Evolutionary conservation across 139 green algal species (phyloP).

Genomic region (Mesotaenium endlicherianum): DNA sequence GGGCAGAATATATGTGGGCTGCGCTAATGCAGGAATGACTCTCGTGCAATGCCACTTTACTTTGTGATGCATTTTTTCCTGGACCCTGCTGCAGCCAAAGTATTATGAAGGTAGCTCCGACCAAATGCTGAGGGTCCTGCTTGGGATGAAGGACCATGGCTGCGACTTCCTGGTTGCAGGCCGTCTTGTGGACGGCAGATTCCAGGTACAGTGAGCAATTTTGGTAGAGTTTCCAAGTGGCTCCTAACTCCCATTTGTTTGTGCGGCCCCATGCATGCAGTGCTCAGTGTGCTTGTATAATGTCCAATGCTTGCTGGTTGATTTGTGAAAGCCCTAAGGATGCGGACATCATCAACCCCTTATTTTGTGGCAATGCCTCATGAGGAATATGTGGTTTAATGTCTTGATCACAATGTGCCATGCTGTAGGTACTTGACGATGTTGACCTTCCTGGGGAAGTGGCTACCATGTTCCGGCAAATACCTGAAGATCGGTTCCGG

Average conservation of each 20-base stretch:
- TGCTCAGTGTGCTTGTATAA: slow-evolving; percentile 9
- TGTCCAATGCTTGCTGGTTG: not conserved
- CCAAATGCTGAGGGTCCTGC: slow-evolving; percentile 21
- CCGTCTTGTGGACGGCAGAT: slow-evolving; percentile 35
- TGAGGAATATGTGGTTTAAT: not conserved
- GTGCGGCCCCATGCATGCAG: no score
- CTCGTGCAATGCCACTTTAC: no score
- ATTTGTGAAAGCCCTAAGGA: not conserved
- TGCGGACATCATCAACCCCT: not conserved
- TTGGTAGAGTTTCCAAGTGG: not conserved
- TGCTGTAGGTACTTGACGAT: slow-evolving; percentile 29
- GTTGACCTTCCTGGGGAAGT: slow-evolving; percentile 30
- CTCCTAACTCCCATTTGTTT: no score
- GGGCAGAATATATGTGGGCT: no score
- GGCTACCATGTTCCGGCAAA: slow-evolving; percentile 14
- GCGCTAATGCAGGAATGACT: no score
- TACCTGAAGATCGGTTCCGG: slow-evolving; percentile 22
- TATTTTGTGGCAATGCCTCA: not conserved
- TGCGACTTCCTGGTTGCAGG: slow-evolving; percentile 53
- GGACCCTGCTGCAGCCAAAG: slow-evolving; percentile 36
- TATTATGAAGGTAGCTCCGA: slow-evolving; percentile 41
- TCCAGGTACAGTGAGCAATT: slow-evolving; percentile 11
- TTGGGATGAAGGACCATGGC: not conserved
- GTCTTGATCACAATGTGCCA: not conserved
- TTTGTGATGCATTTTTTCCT: no score